Percentiles rank a stretch among this genome's conserved stretches.
Conservation (phyloP, 306 rosid species). For the Vicia villosa region DNA sequence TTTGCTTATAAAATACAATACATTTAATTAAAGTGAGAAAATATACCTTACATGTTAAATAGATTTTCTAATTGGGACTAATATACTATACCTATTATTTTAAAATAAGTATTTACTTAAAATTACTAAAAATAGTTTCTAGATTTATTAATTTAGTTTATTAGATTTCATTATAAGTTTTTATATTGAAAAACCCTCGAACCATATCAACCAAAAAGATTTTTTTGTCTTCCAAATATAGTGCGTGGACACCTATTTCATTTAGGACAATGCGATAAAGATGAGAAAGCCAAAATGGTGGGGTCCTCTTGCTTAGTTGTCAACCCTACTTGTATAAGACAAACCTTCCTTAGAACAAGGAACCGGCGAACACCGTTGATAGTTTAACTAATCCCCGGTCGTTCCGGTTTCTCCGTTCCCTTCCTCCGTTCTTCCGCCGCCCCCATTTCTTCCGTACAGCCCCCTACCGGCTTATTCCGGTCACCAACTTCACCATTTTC, state of each 20-base stretch:
- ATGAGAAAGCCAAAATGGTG: slow-evolving; percentile 13
- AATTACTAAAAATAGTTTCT: too few species aligned
- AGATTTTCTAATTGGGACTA: too few species aligned
- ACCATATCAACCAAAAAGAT: background rate
- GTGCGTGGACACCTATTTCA: slow-evolving; percentile 27
- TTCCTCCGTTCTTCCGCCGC: slow-evolving; percentile 40
- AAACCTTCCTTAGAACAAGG: slow-evolving; percentile 39
- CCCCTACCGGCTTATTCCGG: slow-evolving; percentile 49
- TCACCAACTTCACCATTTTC: slow-evolving; percentile 1
- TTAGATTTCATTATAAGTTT: too few species aligned
- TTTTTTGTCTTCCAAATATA: background rate
- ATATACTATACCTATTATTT: too few species aligned
- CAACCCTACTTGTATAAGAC: background rate
- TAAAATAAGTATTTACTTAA: too few species aligned
- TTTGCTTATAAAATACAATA: too few species aligned
- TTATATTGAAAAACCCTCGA: too few species aligned
- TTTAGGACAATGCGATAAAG: background rate
- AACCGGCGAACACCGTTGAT: slow-evolving; percentile 46
- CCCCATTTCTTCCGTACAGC: slow-evolving; percentile 11
- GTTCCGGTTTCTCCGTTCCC: slow-evolving; percentile 45
- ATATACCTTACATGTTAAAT: too few species aligned
- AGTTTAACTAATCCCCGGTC: slow-evolving; percentile 41
- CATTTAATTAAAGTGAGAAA: too few species aligned
- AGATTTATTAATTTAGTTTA: too few species aligned
- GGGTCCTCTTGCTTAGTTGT: slow-evolving; percentile 22